Percentiles rank a stretch among this genome's conserved stretches.
Conservation (phyloP, 2,329 filamentous ascomycete species). For the Diplodia intermedia region DNA sequence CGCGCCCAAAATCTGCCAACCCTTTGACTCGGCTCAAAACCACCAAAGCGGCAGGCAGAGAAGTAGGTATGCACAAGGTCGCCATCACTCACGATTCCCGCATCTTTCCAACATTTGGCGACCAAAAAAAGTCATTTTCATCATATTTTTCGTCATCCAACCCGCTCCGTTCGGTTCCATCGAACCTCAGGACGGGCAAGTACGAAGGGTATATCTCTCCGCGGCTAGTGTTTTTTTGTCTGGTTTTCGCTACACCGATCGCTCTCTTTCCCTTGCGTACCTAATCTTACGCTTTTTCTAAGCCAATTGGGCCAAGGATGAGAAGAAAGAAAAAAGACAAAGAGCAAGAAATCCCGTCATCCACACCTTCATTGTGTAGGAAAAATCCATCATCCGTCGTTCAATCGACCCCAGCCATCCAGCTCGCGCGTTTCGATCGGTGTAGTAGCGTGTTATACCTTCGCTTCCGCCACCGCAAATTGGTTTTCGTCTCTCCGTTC, state of each 20-base stretch:
- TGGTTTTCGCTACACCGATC: neutral
- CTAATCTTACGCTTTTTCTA: conserved; percentile 1
- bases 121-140: conserved; percentile 29
- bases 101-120: conserved; percentile 1
- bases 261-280: neutral
- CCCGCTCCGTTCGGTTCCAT: neutral
- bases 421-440: neutral
- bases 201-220: conserved; percentile 1
- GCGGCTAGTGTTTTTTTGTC: neutral
- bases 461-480: conserved; percentile 9
- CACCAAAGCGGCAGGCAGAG: no score
- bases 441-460: neutral
- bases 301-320: neutral
- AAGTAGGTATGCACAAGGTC: no score
- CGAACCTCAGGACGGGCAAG: neutral
- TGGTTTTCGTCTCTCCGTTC: neutral
- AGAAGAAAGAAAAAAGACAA: neutral
- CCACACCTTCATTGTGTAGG: neutral
- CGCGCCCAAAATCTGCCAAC: neutral
- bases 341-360: neutral
- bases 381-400: neutral
- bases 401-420: neutral
- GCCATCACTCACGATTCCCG: neutral
- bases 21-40: conserved; percentile 11
- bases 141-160: conserved; percentile 6